Base-by-base conservation (phyloP, 805 yeast species). In the Barnettozyma californica region DNA sequence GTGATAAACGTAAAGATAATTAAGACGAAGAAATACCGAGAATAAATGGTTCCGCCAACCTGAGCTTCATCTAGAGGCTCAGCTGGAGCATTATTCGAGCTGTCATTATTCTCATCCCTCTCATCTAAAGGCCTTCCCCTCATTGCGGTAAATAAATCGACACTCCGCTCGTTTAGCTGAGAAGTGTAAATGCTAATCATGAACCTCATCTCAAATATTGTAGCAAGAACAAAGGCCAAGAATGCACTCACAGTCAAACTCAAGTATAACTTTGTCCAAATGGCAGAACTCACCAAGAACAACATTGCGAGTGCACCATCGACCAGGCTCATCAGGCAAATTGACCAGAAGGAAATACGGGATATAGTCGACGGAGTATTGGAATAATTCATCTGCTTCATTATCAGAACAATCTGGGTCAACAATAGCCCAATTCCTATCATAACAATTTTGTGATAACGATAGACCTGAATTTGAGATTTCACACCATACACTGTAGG, bases 351-450 rank as follows among this genome's bases (percentile, higher is more conserved):
- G 9, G 95, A 83, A 8, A 91, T 75, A 45, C 83, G 76, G 4
- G 91, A 81, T 27, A 87, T 75, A 5, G 85, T 81, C 0, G 96
- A 87, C 1, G 96, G 96, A 0, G 96, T 87, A 55, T 76, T 79
- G 3, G 87, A 76, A 29, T 71, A 67, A 48, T 82, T 78, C 80
- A 87, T 84, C 62, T 90, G 97, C 9, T 61, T 62, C 64, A 81
- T 62, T 35, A 76, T 63, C 38, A 65, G 52, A 21, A 65, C 52
- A 18, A 66, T 62, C 41, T 68, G 68, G 2, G 60, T 23, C 45
- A 66, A 58, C 18, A 61, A 58, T 5, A 59, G 18, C 1, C 45
- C 14, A 2, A 60, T 53, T 2, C 60, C 60, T 8, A 41, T 16
- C 1, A 60, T 49, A 1, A 55, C 47, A 5, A 46, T 44, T 35